A percentile compares a stretch with the other conserved stretches of the same genome.
These are phyloP conservation scores for Monosporozyma unispora DNA, from an alignment of 805 yeast genomes.

Conservation along the genomic window DNA sequence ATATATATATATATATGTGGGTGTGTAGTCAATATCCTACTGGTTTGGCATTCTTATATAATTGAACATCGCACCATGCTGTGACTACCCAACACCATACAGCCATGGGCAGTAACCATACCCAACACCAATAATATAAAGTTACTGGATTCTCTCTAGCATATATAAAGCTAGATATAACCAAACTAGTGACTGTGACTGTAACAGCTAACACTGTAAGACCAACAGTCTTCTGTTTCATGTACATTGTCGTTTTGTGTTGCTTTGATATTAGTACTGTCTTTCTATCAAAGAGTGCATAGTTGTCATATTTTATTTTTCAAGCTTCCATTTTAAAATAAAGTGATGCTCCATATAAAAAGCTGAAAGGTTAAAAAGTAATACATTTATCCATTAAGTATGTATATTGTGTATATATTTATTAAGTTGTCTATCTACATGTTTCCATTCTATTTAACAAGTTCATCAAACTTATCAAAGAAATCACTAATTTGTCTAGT, in stretches of 20 bases:
- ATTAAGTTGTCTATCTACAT: background rate
- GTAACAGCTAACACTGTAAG: slow-evolving; percentile 13
- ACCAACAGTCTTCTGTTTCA: slow-evolving; percentile 17
- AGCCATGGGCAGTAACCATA: slow-evolving; percentile 21
- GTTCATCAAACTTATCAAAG: slow-evolving; percentile 31
- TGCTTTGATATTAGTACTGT: background rate
- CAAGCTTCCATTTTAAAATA: background rate
- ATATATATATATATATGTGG: background rate
- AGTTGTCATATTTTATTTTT: background rate
- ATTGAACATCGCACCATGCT: slow-evolving; percentile 29
- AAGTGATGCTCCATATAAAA: background rate
- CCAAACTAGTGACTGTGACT: slow-evolving; percentile 10
- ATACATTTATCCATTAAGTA: background rate
- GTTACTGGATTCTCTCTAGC: slow-evolving; percentile 7
- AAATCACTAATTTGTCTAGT: slow-evolving; percentile 34
- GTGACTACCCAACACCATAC: slow-evolving; percentile 29
- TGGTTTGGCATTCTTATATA: slow-evolving; percentile 24
- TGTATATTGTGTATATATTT: background rate
- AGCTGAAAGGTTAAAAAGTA: background rate
- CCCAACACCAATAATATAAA: slow-evolving; percentile 25
- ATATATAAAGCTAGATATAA: slow-evolving; percentile 9
- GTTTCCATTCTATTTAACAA: slow-evolving; percentile 10
- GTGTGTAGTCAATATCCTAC: background rate
- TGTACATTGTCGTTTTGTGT: background rate
- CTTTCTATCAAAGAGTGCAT: background rate